Conservation (phyloP, 2,329 filamentous ascomycete species). For the Alternaria ethzedia region DNA sequence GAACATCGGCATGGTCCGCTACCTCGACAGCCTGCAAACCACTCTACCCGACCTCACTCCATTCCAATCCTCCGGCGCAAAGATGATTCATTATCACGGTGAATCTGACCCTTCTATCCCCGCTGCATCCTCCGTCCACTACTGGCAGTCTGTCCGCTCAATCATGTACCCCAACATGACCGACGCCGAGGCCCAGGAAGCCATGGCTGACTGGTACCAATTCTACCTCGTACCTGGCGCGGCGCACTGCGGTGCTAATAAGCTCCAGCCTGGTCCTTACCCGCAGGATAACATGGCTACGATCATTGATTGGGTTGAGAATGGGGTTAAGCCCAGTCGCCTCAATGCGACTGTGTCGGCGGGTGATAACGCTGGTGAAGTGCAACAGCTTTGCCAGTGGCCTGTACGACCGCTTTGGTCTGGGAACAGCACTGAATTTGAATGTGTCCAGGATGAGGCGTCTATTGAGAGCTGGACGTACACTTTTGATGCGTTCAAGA, state of each 20-base stretch:
- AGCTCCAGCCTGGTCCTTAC: constrained; percentile 45
- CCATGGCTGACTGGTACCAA: constrained; percentile 61
- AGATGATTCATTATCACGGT: constrained; percentile 65
- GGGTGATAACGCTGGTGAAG: constrained; percentile 42
- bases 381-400: constrained; percentile 52
- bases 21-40: constrained; percentile 61
- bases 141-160: constrained; percentile 60
- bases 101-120: constrained; percentile 63
- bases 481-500: constrained; percentile 48
- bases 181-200: constrained; percentile 48
- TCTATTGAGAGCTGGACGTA: constrained; percentile 52
- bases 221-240: constrained; percentile 63
- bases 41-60: constrained; percentile 60
- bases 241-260: constrained; percentile 54
- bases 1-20: constrained; percentile 56
- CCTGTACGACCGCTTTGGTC: constrained; percentile 52
- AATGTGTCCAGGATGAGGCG: constrained; percentile 50
- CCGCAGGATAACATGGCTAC: constrained; percentile 50
- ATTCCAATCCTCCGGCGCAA: constrained; percentile 60
- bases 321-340: constrained; percentile 52
- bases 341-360: constrained; percentile 51
- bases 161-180: constrained; percentile 56
- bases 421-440: constrained; percentile 40
- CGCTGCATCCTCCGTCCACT: constrained; percentile 61
- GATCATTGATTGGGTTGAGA: constrained; percentile 60